Evolutionary conservation across 441 rosid genomes (phyloP), one percentile per base, ranked within the genome.

Genomic region (Eruca vesicaria): DNA sequence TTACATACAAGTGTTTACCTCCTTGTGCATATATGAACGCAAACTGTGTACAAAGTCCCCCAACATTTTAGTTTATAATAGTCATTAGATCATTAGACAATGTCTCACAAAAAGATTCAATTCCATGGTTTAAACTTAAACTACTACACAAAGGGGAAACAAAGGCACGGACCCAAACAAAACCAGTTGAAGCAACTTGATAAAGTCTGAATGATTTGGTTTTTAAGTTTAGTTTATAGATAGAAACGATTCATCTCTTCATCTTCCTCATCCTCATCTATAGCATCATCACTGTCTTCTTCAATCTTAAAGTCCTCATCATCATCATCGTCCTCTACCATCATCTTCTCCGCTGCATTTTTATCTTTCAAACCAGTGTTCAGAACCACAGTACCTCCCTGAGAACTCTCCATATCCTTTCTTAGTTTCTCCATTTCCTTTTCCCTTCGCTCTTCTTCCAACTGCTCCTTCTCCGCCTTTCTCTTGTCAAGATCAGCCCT

Each of bases 401-500:
- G 72, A 21, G 99, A 87, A 78, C 88, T 87, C 81, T 89, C 94
- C 97, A 89, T 91, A 70, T 92, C 98, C 81, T 81, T 89, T 78
- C 91, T 86, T 75, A 95, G 69, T 78, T 83, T 88, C 45, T 91
- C 94, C 93, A 90, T 88, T 85, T 81, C 86, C 29, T 80, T 85
- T 76, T 77, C 84, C 71, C 78, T 81, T 38, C 90, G 84, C 58
- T 85, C 94, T 81, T 91, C 98, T 80, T 92, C 98, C 75, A 92
- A 64, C 15, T 82, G 90, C 73, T 84, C 87, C 78, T 91, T 92
- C 78, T 95, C 99, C 23, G 83, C 88, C 67, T 86, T 87, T 79
- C 98, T 88, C 84, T 82, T 86, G 81, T 95, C 98, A 29, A 95
- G 94, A 65, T 95, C 98, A 82, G 93, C 90, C 88, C 99, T 92